Evolutionary conservation across 495 filamentous ascomycete genomes (phyloP).

Genomic region (Aspergillus ellipticus): DNA sequence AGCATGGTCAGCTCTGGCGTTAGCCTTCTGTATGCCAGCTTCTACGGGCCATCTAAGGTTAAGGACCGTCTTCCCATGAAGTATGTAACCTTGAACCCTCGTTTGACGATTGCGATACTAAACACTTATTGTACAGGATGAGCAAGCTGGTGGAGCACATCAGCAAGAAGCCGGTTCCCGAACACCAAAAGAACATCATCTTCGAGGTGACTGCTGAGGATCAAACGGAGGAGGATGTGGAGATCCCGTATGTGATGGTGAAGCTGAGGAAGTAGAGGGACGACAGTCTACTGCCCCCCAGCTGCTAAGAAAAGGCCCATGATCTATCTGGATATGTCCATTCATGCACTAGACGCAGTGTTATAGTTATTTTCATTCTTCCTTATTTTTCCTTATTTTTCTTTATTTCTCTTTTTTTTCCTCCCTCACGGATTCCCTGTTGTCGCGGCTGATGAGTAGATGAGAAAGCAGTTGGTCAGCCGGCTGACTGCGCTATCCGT

Average conservation of each 20-base stretch:
- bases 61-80: slow-evolving; percentile 72
- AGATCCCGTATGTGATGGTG: slow-evolving; percentile 96
- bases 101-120: slow-evolving; percentile 5
- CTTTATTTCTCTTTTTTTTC: background rate
- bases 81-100: slow-evolving; percentile 43
- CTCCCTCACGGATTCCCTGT: background rate
- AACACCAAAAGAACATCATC: slow-evolving; percentile 91
- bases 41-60: slow-evolving; percentile 83
- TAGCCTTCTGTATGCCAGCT: slow-evolving; percentile 91
- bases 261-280: slow-evolving; percentile 49
- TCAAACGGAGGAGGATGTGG: slow-evolving; percentile 85
- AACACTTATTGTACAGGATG: slow-evolving; percentile 48
- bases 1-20: slow-evolving; percentile 96
- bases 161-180: slow-evolving; percentile 86
- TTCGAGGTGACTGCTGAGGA: slow-evolving; percentile 96
- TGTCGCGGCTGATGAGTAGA: background rate
- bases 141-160: slow-evolving; percentile 85
- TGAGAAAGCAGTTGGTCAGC: background rate
- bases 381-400: background rate
- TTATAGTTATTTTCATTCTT: background rate
- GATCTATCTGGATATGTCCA: background rate
- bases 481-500: slow-evolving; percentile 2
- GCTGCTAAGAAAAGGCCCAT: background rate
- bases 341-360: background rate
- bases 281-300: background rate